Evolutionary conservation across 2,329 filamentous ascomycete genomes (phyloP).

Genomic region (Boeremia lycopersici): DNA sequence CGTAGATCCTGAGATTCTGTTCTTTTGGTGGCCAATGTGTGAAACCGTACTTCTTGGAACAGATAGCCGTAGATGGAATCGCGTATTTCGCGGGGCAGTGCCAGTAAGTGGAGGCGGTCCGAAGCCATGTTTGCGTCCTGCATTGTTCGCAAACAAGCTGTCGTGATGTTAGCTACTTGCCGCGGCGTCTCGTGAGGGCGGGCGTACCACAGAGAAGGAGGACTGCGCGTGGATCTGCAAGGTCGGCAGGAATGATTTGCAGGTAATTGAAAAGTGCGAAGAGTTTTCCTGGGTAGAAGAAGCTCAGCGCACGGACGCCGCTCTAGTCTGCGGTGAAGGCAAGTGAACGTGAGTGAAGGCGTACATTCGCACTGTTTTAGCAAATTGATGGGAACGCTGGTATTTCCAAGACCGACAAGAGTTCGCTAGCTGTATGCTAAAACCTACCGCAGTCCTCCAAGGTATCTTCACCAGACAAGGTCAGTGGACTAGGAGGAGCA

Average conservation of each 20-base stretch:
- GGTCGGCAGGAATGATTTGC: not conserved
- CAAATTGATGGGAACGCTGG: no score
- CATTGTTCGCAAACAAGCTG: not conserved
- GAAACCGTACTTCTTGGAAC: not conserved
- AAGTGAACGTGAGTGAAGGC: not conserved
- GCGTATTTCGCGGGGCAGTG: not conserved
- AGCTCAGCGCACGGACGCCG: not conserved
- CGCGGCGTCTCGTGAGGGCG: no score
- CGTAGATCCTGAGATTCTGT: no score
- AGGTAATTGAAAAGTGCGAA: not conserved
- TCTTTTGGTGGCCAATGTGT: no score
- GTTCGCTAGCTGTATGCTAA: no score
- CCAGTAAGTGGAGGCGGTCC: not conserved
- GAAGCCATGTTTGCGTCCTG: no score
- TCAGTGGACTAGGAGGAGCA: no score
- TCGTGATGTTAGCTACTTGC: not conserved
- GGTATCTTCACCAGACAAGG: no score
- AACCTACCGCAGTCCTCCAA: no score
- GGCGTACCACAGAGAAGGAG: no score
- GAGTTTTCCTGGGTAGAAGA: not conserved
- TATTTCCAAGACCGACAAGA: no score
- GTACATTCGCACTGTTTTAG: not conserved
- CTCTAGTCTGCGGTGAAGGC: not conserved
- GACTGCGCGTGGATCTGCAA: not conserved
- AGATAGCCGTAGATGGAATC: not conserved